Base-by-base conservation (phyloP, 495 filamentous ascomycete genomes). In the Trichoderma reesei region DNA sequence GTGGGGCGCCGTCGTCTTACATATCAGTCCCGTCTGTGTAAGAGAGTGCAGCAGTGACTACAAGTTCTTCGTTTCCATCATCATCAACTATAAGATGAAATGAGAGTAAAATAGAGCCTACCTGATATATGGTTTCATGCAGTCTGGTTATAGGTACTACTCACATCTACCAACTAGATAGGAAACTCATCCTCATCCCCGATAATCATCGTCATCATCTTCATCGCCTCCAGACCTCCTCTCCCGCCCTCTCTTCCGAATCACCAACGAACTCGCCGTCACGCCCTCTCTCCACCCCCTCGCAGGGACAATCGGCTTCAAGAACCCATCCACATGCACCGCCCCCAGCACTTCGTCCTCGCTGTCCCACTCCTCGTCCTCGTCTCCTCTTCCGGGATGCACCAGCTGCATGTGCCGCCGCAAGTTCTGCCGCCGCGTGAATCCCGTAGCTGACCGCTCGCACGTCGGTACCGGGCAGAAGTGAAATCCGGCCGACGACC, bases 301-400 rank as follows among this genome's bases (percentile, higher is more conserved):
- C 20, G 37, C 44, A 41, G 54, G 33, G 2, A 14, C 5, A 54
- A 83, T 76, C 18, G 74, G 73, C 66, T 69, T 60, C 65, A 84
- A 48, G 64, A 82, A 85, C 38, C 81, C 72, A 65, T 85, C 82
- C 31, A 78, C 71, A 59, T 85, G 83, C 11, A 84, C 76, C 1
- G 74, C 80, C 1, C 80, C 82, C 18, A 75, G 68, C 77, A 83
- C 81, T 69, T 84, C 80, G 26, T 82, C 75, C 61, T 73, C 72
- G 65, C 74, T 78, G 14, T 78, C 75, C 34, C 72, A 66, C 8
- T 75, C 73, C 11, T 65, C 62, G n/a, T 46, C 56, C 8, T 48
- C 64, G 13, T 39, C 65, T 13, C 59, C 63, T 16, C 39, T 36
- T 13, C 69, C 66, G 3, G 70, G 65, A 62, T 84, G 81, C 62